Evolutionary conservation across 371 early-diverging fungal species (phyloP).

Genomic region (Apophysomyces trapeziformis): DNA sequence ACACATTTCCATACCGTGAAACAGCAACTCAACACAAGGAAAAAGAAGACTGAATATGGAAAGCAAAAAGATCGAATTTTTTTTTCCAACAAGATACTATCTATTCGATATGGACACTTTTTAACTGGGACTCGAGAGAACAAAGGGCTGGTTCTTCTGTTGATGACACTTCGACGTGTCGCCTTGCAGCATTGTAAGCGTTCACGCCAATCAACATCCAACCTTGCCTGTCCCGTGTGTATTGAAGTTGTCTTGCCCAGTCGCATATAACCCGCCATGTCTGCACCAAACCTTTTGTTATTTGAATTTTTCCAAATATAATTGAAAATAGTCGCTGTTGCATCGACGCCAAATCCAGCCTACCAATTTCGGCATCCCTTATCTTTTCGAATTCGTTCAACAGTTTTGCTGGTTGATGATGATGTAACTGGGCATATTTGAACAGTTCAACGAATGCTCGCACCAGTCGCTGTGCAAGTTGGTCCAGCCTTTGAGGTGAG

Average conservation of each 20-base stretch:
- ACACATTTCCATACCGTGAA: constrained; percentile 63
- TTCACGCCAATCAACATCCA: constrained; percentile 27
- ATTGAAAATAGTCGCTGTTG: constrained; percentile 30
- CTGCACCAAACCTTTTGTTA: constrained; percentile 32
- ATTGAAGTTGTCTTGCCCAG: constrained; percentile 33
- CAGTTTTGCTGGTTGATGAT: constrained; percentile 16
- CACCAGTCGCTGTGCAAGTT: constrained; percentile 10
- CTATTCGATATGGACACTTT: constrained; percentile 16
- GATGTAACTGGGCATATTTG: constrained; percentile 17
- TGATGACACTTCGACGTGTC: constrained; percentile 12
- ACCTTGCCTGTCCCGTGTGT: constrained; percentile 20
- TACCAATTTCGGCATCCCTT: constrained; percentile 26
- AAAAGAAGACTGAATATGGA: not conserved
- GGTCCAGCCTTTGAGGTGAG: constrained; percentile 4
- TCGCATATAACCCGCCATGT: constrained; percentile 40
- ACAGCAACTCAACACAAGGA: constrained; percentile 19
- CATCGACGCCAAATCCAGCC: constrained; percentile 21
- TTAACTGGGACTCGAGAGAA: constrained; percentile 6
- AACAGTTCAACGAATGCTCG: constrained; percentile 11
- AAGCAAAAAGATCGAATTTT: not conserved
- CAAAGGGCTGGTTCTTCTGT: not conserved
- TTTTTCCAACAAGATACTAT: not conserved
- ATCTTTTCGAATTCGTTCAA: constrained; percentile 14
- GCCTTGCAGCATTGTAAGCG: constrained; percentile 24
- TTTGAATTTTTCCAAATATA: constrained; percentile 40